Evolutionary conservation across 306 rosid species (phyloP), one percentile per base, ranked within the genome.

Genomic region (Rosa persica): DNA sequence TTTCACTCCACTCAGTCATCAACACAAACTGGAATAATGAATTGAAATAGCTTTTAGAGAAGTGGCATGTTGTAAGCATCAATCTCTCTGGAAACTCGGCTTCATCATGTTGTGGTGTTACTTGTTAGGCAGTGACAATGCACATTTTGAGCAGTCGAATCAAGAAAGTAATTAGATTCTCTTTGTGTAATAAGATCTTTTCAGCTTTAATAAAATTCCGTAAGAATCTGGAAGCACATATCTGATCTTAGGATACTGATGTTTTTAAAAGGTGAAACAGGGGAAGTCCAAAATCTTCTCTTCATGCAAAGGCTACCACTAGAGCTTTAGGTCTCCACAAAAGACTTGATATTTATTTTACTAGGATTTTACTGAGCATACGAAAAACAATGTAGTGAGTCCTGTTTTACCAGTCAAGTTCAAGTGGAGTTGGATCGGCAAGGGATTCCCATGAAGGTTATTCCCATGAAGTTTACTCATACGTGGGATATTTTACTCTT

Each of bases 21-120:
- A 46, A 47, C 78, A 55, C 64, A 90, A 81, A 85, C 86, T 78
- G 25, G 70, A n/a, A 88, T 85, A 86, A 62, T 77, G 61, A 89
- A 86, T 64, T 85, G 78, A 82, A 66, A 13, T 30, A 10, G 17
- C 17, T n/a, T 40, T 12, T 6, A 4, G 34, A 39, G 25, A 16
- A 60, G 55, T 46, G 17, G 34, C 13, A 17, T 44, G 58, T 75
- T 40, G 39, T 43, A 15, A 54, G 68, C 55, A 16, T 23, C 20
- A 61, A 25, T 12, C 36, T 43, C 22, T 74, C 3, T 40, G 38
- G 42, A 9, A 22, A 42, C 5, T 40, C 8, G 3, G 40, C 13
- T 57, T 42, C 16, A 23, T 57, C 25, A 16, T 60, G 30, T 61
- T 62, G 71, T 61, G 71, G n/a, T n/a, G n/a, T n/a, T n/a, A n/a